These are phyloP conservation scores for Paraphoma chrysanthemicola DNA, from an alignment of 2,329 filamentous ascomycete genomes.

Conservation along the genomic window DNA sequence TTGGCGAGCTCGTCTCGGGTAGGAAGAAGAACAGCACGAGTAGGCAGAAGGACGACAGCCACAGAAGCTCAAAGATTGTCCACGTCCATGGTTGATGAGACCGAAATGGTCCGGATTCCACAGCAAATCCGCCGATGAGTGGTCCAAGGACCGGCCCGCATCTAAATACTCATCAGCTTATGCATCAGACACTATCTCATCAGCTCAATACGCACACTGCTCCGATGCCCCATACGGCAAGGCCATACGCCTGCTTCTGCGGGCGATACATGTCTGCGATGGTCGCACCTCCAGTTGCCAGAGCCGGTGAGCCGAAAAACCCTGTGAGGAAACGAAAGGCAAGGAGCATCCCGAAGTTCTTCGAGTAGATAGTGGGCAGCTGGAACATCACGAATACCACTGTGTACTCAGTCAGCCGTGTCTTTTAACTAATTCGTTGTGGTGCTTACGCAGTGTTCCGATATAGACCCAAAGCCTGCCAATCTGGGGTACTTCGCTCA, in stretches of 20 bases:
- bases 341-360: constrained; percentile 60
- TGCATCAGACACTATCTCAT: too few species aligned
- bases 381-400: constrained; percentile 57
- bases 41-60: constrained; percentile 50
- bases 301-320: constrained; percentile 54
- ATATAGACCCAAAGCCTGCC: constrained; percentile 51
- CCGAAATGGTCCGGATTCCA: constrained; percentile 13
- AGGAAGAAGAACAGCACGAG: constrained; percentile 51
- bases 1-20: constrained; percentile 49
- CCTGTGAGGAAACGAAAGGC: constrained; percentile 59
- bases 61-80: constrained; percentile 53
- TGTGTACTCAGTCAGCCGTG: constrained; percentile 2
- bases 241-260: constrained; percentile 47
- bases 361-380: constrained; percentile 53
- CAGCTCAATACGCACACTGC: constrained; percentile 30
- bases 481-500: constrained; percentile 57
- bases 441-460: constrained; percentile 20
- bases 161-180: too few species aligned
- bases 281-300: constrained; percentile 56
- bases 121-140: constrained; percentile 52
- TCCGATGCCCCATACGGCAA: constrained; percentile 51
- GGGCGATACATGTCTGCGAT: constrained; percentile 55
- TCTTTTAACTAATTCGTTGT: not conserved
- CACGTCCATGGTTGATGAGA: constrained; percentile 46
- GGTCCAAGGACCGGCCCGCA: constrained; percentile 53